A percentile compares a stretch with the other conserved stretches of the same genome.
phyloP scores from a whole-genome alignment of 805 yeast genomes.

The Candida pseudofarinosa region DNA sequence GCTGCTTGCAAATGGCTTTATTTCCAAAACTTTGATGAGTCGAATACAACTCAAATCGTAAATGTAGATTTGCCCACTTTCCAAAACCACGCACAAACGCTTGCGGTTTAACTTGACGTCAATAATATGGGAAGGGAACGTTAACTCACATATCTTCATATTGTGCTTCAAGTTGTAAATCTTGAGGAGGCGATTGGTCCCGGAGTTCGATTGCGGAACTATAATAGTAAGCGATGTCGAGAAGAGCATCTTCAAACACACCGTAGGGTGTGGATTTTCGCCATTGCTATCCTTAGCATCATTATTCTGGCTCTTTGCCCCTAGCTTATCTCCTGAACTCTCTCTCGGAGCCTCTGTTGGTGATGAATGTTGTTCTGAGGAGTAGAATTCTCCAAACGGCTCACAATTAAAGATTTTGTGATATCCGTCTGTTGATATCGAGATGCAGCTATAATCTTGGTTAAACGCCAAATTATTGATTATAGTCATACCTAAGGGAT shows the following conservation, averaged over 20 bases:
- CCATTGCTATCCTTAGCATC: slow-evolving; percentile 1
- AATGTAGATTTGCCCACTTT: slow-evolving; percentile 73
- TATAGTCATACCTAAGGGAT: slow-evolving; percentile 9
- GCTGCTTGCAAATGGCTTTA: slow-evolving; percentile 10
- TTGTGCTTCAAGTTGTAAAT: slow-evolving; percentile 40
- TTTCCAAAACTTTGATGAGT: slow-evolving; percentile 46
- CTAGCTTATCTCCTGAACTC: slow-evolving; percentile 2
- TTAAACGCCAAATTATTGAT: slow-evolving; percentile 39
- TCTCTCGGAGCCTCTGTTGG: slow-evolving; percentile 9
- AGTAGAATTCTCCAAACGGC: slow-evolving; percentile 42
- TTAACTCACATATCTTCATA: slow-evolving; percentile 72
- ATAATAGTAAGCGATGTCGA: slow-evolving; percentile 40
- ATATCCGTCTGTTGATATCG: slow-evolving; percentile 27
- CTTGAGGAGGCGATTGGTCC: slow-evolving; percentile 30
- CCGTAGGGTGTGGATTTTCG: slow-evolving; percentile 21
- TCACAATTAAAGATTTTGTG: slow-evolving; percentile 42
- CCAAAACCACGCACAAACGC: slow-evolving; percentile 69
- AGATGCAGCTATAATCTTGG: slow-evolving; percentile 39
- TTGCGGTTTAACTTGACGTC: slow-evolving; percentile 77
- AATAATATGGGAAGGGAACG: slow-evolving; percentile 74
- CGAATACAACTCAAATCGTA: slow-evolving; percentile 91
- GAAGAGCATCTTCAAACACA: slow-evolving; percentile 34
- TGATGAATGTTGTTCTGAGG: slow-evolving; percentile 16
- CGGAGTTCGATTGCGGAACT: slow-evolving; percentile 24
- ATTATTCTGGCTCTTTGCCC: slow-evolving; percentile 6